Base-by-base conservation (phyloP, 176 grass and related monocot species). In the Bromus sterilis region DNA sequence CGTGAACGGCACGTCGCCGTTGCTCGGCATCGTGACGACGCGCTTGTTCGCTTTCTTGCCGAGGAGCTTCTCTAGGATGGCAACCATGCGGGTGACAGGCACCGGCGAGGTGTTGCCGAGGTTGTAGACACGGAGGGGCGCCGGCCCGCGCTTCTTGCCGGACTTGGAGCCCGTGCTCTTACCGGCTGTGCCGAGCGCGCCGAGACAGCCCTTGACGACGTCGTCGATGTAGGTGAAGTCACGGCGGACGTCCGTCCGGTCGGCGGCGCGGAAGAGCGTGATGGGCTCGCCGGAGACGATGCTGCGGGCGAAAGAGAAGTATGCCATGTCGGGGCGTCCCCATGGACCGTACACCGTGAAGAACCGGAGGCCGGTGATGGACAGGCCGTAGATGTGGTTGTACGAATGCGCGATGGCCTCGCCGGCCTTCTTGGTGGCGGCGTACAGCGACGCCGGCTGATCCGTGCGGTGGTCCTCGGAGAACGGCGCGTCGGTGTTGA, bases 271-370 rank as follows among this genome's bases (percentile, higher is more conserved):
- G 81, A 98, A 99, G 35, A 99, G 91, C 42, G 82, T 93, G 87
- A 99, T 87, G 59, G 88, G 89, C 24, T 95, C 79, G 85, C 93
- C 91, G 71, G 78, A 67, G 83, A 99, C 60, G 87, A 99, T 95
- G 81, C 84, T 72, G 11, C 68, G 85, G 2, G 93, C 93, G 84
- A 99, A 99, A 30, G 73, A 90, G 89, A 99, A 99, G 85, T 99
- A 99, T 7, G 97, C 97, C 97, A 99, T 99, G 78, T 99, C 97
- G 62, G 97, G 97, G 68, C 97, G 97, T 14, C 97, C 97, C 93
- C 93, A 99, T 0, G 97, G 97, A 2, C 97, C 97, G 72, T 99
- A 99, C 2, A 99, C 97, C 29, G 97, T 99, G 86, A 99, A 99
- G 87, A 99, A 99, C 0, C 97, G 89, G 12, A 99, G 82, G 42